Evolutionary conservation across 352 stramenopile species (phyloP), one percentile per base, ranked within the genome.

Genomic region (Detonula confervacea): DNA sequence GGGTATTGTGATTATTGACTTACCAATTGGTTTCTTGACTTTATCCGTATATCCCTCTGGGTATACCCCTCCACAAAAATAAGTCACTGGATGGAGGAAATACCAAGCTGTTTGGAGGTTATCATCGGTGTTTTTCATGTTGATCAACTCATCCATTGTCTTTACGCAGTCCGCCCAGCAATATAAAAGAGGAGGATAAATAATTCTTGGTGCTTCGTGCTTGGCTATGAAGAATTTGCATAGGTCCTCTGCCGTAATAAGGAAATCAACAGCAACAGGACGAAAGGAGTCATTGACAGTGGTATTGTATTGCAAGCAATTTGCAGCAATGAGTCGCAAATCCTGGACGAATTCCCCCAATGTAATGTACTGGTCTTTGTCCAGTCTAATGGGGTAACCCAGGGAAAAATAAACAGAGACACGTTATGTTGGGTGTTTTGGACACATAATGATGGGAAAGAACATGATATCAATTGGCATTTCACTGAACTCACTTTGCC

Each of bases 271-370:
- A 12, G 86, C 86, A 24, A 91, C 52, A 20, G 73, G 72, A 68
- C 88, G 84, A 27, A 91, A 82, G 16, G 64, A 81, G 39, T 92
- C 84, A 33, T 84, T 69, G 6, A 85, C 59, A 12, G 69, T 77
- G 14, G 87, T 92, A 49, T 95, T 95, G 86, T 87, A 95, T 54
- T 87, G 83, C 0, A 95, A 69, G 71, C 90, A 95, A 61, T 95
- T 95, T 25, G 82, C 62, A 60, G 87, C 89, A 14, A 95, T 89
- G 20, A 89, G 39, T 30, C 90, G 74, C n/a, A 93, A 49, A 73
- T 94, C 88, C 57, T 84, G 66, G 2, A 90, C 83, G 72, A 93
- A 94, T 5, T 86, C 75, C 3, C 73, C 60, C 8, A 92, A 35
- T 9, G 75, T 90, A 4, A 27, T 52, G 61, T 94, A 91, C 39